A percentile compares a stretch with the other conserved stretches of the same genome.
phyloP scores from a whole-genome alignment of 148 eudicot genomes.

The Dysphania ambrosioides region DNA sequence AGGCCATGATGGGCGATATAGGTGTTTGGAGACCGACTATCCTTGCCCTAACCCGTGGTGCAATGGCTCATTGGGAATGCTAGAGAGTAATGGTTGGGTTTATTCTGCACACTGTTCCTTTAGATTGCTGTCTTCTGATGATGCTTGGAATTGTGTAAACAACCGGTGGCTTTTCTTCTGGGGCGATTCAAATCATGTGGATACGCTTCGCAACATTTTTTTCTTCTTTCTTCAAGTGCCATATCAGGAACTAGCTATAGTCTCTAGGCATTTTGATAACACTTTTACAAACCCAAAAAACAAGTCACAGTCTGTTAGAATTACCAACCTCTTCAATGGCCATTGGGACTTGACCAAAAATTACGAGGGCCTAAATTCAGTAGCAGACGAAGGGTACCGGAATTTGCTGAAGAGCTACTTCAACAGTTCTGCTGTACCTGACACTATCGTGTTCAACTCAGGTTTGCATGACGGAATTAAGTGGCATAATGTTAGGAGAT shows the following conservation, averaged over 20 bases:
- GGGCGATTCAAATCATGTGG: constrained; percentile 98
- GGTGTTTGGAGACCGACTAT: constrained; percentile 49
- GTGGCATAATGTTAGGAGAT: constrained; percentile 59
- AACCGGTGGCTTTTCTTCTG: constrained; percentile 82
- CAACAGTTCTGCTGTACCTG: constrained; percentile 53
- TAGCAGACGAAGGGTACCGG: constrained; percentile 50
- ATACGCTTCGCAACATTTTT: constrained; percentile 79
- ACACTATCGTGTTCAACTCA: constrained; percentile 70
- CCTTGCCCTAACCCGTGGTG: constrained; percentile 87
- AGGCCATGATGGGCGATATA: constrained; percentile 66
- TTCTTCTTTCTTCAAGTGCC: constrained; percentile 53
- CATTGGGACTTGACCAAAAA: constrained; percentile 55
- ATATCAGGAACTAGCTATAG: constrained; percentile 33
- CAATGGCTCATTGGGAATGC: constrained; percentile 56
- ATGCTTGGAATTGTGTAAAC: constrained; percentile 79
- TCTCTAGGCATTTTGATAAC: constrained; percentile 67
- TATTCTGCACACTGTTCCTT: constrained; percentile 94
- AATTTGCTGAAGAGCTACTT: constrained; percentile 54
- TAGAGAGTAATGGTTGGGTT: constrained; percentile 97
- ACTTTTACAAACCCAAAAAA: constrained; percentile 66
- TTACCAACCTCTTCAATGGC: constrained; percentile 91
- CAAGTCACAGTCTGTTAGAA: constrained; percentile 47
- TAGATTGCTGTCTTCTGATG: constrained; percentile 36
- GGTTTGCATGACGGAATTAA: constrained; percentile 84
- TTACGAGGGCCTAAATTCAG: constrained; percentile 79